A percentile compares a stretch with the other conserved stretches of the same genome.
These are phyloP conservation scores for Debaryomyces tyrocola DNA, from an alignment of 805 yeast genomes.

Conservation along the genomic window DNA sequence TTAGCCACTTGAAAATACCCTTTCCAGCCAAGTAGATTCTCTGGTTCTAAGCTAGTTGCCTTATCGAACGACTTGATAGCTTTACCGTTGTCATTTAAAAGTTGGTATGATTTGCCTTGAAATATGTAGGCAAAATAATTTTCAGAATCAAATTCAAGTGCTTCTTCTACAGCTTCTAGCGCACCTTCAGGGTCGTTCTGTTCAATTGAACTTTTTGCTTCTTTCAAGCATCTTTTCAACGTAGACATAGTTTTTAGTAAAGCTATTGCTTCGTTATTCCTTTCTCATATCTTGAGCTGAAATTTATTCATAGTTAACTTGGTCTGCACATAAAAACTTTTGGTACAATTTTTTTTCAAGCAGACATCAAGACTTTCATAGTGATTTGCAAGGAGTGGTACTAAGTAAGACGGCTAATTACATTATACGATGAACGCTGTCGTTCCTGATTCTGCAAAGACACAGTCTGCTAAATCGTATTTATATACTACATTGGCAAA, in stretches of 20 bases:
- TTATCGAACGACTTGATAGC: slow-evolving; percentile 46
- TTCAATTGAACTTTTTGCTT: slow-evolving; percentile 49
- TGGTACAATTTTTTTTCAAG: not conserved
- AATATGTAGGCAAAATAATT: slow-evolving; percentile 70
- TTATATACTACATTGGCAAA: slow-evolving; percentile 54
- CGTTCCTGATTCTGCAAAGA: slow-evolving; percentile 33
- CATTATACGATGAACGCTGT: slow-evolving; percentile 15
- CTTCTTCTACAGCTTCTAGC: slow-evolving; percentile 53
- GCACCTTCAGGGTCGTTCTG: slow-evolving; percentile 63
- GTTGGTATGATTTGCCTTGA: slow-evolving; percentile 66
- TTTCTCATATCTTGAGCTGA: not conserved
- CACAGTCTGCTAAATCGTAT: slow-evolving; percentile 63
- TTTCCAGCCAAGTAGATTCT: slow-evolving; percentile 72
- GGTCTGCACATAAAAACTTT: not conserved
- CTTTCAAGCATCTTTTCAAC: slow-evolving; percentile 29
- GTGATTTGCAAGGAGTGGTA: not conserved
- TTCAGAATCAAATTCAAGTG: slow-evolving; percentile 52
- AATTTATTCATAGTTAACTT: not conserved
- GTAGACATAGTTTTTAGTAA: slow-evolving; percentile 13
- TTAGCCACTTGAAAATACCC: slow-evolving; percentile 60
- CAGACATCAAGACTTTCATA: not conserved
- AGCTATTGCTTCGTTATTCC: not conserved
- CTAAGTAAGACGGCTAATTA: not conserved
- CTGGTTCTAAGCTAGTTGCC: slow-evolving; percentile 53
- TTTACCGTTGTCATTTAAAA: slow-evolving; percentile 32